phyloP scores from a whole-genome alignment of 768 basidiomycete species.

The Macrolepiota albuminosa region DNA sequence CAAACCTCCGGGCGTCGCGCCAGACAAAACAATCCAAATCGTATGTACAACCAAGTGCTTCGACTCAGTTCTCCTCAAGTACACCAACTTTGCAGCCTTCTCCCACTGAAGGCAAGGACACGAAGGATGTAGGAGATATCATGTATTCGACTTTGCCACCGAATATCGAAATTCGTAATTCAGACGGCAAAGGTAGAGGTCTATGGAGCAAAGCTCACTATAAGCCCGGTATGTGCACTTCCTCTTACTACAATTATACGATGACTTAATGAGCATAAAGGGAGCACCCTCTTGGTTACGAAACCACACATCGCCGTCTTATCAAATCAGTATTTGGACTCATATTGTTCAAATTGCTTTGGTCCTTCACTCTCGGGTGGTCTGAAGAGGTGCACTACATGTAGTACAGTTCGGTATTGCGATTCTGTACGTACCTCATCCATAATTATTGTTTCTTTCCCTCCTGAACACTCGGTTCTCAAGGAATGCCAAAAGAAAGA shows the following conservation, averaged over 20 bases:
- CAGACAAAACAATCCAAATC: slow-evolving; percentile 27
- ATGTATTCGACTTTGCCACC: slow-evolving; percentile 28
- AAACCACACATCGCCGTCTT: slow-evolving; percentile 62
- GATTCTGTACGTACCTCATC: slow-evolving; percentile 45
- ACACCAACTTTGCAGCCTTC: slow-evolving; percentile 20
- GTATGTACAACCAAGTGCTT: slow-evolving; percentile 26
- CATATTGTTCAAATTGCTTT: slow-evolving; percentile 69
- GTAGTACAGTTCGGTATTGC: slow-evolving; percentile 73
- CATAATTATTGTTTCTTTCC: not conserved
- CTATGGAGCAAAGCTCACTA: slow-evolving; percentile 34
- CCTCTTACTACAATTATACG: not conserved
- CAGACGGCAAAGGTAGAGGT: slow-evolving; percentile 37
- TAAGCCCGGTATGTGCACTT: slow-evolving; percentile 30
- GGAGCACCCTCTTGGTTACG: slow-evolving; percentile 50
- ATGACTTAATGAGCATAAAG: slow-evolving; percentile 21
- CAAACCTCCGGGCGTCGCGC: slow-evolving; percentile 24
- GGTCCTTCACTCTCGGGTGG: slow-evolving; percentile 28
- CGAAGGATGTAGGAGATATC: not conserved
- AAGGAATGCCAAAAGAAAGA: slow-evolving; percentile 70
- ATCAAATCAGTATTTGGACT: slow-evolving; percentile 54
- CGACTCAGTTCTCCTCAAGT: slow-evolving; percentile 16
- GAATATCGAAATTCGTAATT: slow-evolving; percentile 33
- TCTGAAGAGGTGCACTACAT: slow-evolving; percentile 71
- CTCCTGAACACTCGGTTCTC: not conserved
- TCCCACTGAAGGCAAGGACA: slow-evolving; percentile 17